Base-by-base conservation (phyloP, 2,329 filamentous ascomycete genomes). In the Juglanconis juglandina region DNA sequence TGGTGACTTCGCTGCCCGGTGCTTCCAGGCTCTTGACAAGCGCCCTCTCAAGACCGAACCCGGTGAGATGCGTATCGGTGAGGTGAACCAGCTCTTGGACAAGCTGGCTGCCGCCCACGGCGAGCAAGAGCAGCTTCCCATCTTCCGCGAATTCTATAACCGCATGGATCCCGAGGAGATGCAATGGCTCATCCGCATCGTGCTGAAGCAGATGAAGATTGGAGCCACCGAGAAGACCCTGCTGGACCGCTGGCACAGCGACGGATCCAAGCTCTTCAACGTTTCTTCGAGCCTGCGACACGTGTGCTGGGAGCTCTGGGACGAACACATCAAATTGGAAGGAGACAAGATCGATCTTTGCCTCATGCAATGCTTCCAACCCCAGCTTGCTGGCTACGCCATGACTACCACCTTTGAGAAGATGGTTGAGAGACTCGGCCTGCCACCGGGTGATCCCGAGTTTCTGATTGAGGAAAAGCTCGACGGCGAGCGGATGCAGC, bases 381-480 rank as follows among this genome's bases (percentile, higher is more conserved):
- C 95, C 5, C 95, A 98, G 73, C 82, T 99, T 41, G 95, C 95
- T 4, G 90, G 95, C 65, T 97, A 96, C 65, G 92, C 97, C 72
- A 35, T 35, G n/a, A 90, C 90, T 81, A 84, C 90, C 39, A 81
- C 79, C 2, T 91, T 96, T 66, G 84, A 92, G 58, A 90, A 87
- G 69, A 91, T 96, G 84, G 86, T 96, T 1, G 79, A 85, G 17
- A 87, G 82, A 58, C 74, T 88, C 74, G 83, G 85, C 2, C 80
- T 83, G 0, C 88, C 85, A 0, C 83, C 88, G 32, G 87, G 91
- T 0, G 87, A 96, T 56, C 79, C 82, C 0, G 86, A 89, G 8
- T 99, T 96, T 70, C 98, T 93, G 92, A 95, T 98, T 52, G 95
- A 99, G 73, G 95, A 99, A 76, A 99, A 99, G 74, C 79, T 99